phyloP scores from a whole-genome alignment of 139 green algal species.

The Chlorella sp. region DNA sequence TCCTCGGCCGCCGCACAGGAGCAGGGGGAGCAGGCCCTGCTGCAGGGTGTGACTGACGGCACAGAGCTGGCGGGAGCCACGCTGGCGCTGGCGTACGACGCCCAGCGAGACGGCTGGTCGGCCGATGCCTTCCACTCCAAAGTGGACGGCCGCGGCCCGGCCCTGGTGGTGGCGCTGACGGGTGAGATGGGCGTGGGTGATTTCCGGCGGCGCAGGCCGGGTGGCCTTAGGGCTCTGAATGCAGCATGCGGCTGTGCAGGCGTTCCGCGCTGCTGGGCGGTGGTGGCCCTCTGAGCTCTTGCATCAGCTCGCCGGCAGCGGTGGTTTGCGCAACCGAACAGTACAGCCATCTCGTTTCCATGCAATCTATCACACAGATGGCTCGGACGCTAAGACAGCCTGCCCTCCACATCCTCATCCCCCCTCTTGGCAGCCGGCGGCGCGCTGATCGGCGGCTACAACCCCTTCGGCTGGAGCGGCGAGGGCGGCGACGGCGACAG shows the following conservation, averaged over 20 bases:
- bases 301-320: too few relatives aligned
- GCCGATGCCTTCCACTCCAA: constrained; percentile 65
- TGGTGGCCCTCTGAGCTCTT: too few relatives aligned
- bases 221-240: neutral
- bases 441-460: constrained; percentile 75
- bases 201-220: too few relatives aligned
- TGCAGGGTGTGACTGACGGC: constrained; percentile 66
- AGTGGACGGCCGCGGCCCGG: constrained; percentile 69
- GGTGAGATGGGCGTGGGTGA: neutral
- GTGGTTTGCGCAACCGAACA: too few relatives aligned
- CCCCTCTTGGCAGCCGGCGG: constrained; percentile 38
- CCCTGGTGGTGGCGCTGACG: constrained; percentile 31
- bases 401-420: neutral
- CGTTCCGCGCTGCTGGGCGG: too few relatives aligned
- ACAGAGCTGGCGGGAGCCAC: constrained; percentile 68
- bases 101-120: constrained; percentile 69
- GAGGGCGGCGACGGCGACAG: constrained; percentile 70
- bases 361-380: too few relatives aligned
- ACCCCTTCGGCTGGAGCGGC: constrained; percentile 69
- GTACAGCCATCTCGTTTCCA: neutral
- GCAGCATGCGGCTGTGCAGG: neutral
- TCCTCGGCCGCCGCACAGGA: neutral
- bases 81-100: constrained; percentile 68
- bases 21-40: constrained; percentile 35
- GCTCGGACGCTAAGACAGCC: neutral